A percentile compares a stretch with the other conserved stretches of the same genome.
phyloP scores from a whole-genome alignment of 306 rosid genomes.

The Lithocarpus polystachyus region DNA sequence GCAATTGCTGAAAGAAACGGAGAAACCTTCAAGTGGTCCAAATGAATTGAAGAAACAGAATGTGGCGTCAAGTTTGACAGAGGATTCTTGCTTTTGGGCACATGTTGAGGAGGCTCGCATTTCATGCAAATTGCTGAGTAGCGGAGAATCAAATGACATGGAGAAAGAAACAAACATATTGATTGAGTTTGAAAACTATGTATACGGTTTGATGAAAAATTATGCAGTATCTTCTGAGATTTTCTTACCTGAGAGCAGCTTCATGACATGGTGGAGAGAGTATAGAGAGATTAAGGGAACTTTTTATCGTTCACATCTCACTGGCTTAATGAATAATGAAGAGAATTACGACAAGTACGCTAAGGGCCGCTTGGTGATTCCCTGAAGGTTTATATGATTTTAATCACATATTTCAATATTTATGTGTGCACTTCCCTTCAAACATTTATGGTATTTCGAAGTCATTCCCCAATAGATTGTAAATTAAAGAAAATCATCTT shows the following conservation, averaged over 20 bases:
- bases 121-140: conserved; percentile 17
- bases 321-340: conserved; percentile 27
- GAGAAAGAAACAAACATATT: conserved; percentile 14
- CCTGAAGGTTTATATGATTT: not conserved
- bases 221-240: conserved; percentile 60
- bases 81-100: conserved; percentile 79
- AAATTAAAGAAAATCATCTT: not conserved
- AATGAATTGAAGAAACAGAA: not conserved
- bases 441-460: not conserved
- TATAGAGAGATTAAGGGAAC: conserved; percentile 23
- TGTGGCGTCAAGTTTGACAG: conserved; percentile 36
- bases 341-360: conserved; percentile 11
- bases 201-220: conserved; percentile 29
- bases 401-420: not conserved
- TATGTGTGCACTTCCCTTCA: not conserved
- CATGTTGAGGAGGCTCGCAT: conserved; percentile 60
- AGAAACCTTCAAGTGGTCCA: not conserved
- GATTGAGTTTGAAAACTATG: conserved; percentile 41
- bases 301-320: conserved; percentile 13
- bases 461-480: not conserved
- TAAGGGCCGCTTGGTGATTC: conserved; percentile 6
- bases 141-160: not conserved
- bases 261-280: conserved; percentile 62
- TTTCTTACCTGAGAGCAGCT: conserved; percentile 51
- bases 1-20: conserved; percentile 22